phyloP scores from a whole-genome alignment of 2,329 filamentous ascomycete species.

The Alternaria brassicicola region DNA sequence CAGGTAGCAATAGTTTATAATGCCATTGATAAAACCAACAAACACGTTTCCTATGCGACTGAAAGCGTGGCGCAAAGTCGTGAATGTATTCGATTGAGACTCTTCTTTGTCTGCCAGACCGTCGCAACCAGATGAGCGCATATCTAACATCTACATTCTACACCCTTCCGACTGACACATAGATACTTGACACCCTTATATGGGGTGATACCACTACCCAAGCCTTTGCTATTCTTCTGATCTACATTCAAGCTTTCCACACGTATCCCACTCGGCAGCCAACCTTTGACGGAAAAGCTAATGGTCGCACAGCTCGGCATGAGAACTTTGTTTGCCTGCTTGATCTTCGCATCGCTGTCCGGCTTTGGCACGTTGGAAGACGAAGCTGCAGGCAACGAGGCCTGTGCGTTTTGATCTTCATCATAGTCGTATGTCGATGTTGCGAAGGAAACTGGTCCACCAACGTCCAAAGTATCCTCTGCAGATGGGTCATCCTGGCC shows the following conservation, averaged over 20 bases:
- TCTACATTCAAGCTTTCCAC: conserved; percentile 68
- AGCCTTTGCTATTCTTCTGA: conserved; percentile 79
- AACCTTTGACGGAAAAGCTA: conserved; percentile 63
- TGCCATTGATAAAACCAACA: not conserved
- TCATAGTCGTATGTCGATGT: conserved; percentile 41
- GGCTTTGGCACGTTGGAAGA: conserved; percentile 26
- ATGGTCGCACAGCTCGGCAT: conserved; percentile 57
- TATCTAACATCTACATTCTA: conserved; percentile 50
- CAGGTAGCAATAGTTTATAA: not conserved
- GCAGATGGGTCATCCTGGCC: conserved; percentile 59
- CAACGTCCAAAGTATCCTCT: conserved; percentile 43
- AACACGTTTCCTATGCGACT: not conserved
- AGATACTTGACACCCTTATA: conserved; percentile 99
- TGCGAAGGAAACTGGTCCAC: conserved; percentile 25
- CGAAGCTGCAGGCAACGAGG: not conserved
- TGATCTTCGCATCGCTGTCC: conserved; percentile 58
- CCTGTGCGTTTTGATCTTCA: conserved; percentile 34
- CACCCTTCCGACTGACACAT: conserved; percentile 68
- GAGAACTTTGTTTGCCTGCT: conserved; percentile 62
- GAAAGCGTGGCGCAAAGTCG: no score
- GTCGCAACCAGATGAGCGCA: not conserved
- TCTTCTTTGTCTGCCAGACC: not conserved
- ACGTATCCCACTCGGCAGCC: conserved; percentile 68
- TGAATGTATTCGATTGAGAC: not conserved
- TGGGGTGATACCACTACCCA: conserved; percentile 87